These are phyloP conservation scores for Psilocybe mexicana DNA, from an alignment of 1,284 basidiomycete species.

Conservation along the genomic window DNA sequence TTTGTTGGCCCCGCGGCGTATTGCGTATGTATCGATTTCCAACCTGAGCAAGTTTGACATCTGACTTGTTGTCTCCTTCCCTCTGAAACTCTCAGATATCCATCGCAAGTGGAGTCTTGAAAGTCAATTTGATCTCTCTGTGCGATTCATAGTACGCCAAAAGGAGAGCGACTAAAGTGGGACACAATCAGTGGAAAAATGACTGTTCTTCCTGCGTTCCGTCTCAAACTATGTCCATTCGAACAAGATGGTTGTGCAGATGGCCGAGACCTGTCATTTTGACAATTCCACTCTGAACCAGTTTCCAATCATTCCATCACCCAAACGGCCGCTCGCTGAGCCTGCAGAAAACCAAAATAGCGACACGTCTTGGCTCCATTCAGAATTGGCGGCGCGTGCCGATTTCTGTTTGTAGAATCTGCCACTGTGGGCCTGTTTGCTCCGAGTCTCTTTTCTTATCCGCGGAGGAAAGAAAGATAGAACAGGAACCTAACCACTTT, in stretches of 20 bases:
- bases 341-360: not conserved
- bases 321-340: conserved; percentile 1
- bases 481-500: not conserved
- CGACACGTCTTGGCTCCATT: conserved; percentile 9
- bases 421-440: conserved; percentile 4
- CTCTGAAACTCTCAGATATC: not conserved
- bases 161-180: conserved; percentile 12
- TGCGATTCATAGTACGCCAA: conserved; percentile 7
- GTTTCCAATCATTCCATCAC: not conserved
- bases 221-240: conserved; percentile 3
- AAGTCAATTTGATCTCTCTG: not conserved
- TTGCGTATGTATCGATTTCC: conserved; percentile 8
- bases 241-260: conserved; percentile 1
- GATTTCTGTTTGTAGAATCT: conserved; percentile 9
- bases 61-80: not conserved
- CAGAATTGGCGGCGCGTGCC: conserved; percentile 11
- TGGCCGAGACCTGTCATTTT: conserved; percentile 1
- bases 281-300: conserved; percentile 3
- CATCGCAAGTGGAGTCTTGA: not conserved
- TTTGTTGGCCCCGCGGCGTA: conserved; percentile 7
- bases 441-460: conserved; percentile 12
- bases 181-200: conserved; percentile 16
- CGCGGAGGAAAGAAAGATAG: conserved; percentile 12
- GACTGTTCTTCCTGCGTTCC: conserved; percentile 9
- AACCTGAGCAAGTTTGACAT: not conserved